phyloP scores from a whole-genome alignment of 768 basidiomycete species.

The Lepiota venenata region DNA sequence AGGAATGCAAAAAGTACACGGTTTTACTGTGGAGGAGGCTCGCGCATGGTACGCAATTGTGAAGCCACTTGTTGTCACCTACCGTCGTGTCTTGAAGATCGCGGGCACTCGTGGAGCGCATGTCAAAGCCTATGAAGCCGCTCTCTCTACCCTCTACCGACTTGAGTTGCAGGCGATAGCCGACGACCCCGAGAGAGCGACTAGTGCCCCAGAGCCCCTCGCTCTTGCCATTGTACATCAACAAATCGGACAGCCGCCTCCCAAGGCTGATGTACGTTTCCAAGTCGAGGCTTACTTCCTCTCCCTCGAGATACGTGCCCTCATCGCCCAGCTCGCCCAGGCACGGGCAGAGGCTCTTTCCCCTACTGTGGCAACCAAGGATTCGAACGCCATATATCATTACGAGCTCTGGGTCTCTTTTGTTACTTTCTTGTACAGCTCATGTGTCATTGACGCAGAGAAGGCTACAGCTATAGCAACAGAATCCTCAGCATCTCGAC shows the following conservation, averaged over 20 bases:
- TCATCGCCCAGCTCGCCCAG: slow-evolving; percentile 41
- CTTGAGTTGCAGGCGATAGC: slow-evolving; percentile 36
- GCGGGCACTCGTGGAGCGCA: slow-evolving; percentile 52
- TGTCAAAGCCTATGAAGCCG: slow-evolving; percentile 56
- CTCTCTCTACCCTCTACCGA: slow-evolving; percentile 48
- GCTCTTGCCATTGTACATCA: slow-evolving; percentile 50
- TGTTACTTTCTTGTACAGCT: slow-evolving; percentile 39
- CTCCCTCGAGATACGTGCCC: slow-evolving; percentile 50
- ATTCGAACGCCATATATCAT: slow-evolving; percentile 23
- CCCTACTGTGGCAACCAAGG: slow-evolving; percentile 11
- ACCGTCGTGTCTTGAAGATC: slow-evolving; percentile 22
- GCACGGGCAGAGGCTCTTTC: slow-evolving; percentile 33
- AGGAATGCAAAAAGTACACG: slow-evolving; percentile 27
- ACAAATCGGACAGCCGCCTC: slow-evolving; percentile 54
- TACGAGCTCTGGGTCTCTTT: slow-evolving; percentile 44
- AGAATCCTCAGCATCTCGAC: slow-evolving; percentile 49
- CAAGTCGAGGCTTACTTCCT: slow-evolving; percentile 58
- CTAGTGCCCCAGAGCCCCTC: slow-evolving; percentile 39
- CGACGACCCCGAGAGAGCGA: slow-evolving; percentile 29
- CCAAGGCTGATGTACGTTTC: slow-evolving; percentile 57
- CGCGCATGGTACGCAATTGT: slow-evolving; percentile 37
- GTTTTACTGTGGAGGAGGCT: slow-evolving; percentile 37
- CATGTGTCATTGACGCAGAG: slow-evolving; percentile 43
- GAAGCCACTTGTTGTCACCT: slow-evolving; percentile 22
- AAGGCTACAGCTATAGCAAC: slow-evolving; percentile 44